A percentile compares a stretch with the other conserved stretches of the same genome.
Conservation (phyloP, 257 asterid species). For the Fraxinus americana region DNA sequence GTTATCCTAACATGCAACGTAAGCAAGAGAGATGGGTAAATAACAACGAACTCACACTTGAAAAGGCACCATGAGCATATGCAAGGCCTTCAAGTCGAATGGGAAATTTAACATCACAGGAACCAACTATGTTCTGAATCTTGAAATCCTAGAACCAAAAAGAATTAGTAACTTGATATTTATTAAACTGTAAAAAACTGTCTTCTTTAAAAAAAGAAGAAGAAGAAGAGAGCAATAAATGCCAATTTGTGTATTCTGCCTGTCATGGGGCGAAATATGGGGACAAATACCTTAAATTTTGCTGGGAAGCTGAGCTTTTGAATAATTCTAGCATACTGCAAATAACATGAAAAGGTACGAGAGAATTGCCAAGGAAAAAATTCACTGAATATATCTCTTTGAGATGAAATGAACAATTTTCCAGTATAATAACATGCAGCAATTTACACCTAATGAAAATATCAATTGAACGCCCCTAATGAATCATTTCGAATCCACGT, state of each 20-base stretch:
- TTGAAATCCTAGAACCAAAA: conserved; percentile 35
- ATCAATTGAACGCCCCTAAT: neutral
- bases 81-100: conserved; percentile 44
- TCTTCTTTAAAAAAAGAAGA: no score
- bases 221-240: neutral
- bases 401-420: neutral
- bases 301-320: conserved; percentile 47
- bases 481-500: conserved; percentile 1
- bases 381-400: neutral
- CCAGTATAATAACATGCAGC: neutral
- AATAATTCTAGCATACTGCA: conserved; percentile 41
- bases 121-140: conserved; percentile 48
- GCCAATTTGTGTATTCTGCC: neutral
- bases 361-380: conserved; percentile 4
- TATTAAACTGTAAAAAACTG: neutral
- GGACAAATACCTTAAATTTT: conserved; percentile 30
- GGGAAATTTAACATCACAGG: conserved; percentile 49
- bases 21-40: neutral
- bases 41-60: conserved; percentile 30
- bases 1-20: neutral
- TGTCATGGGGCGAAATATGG: neutral
- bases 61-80: conserved; percentile 32
- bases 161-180: neutral
- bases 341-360: neutral
- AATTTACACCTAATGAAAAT: neutral